Percentiles rank a stretch among this genome's conserved stretches.
Conservation (phyloP, 202 grass and related monocot genomes). For the Hordeum pubiflorum region DNA sequence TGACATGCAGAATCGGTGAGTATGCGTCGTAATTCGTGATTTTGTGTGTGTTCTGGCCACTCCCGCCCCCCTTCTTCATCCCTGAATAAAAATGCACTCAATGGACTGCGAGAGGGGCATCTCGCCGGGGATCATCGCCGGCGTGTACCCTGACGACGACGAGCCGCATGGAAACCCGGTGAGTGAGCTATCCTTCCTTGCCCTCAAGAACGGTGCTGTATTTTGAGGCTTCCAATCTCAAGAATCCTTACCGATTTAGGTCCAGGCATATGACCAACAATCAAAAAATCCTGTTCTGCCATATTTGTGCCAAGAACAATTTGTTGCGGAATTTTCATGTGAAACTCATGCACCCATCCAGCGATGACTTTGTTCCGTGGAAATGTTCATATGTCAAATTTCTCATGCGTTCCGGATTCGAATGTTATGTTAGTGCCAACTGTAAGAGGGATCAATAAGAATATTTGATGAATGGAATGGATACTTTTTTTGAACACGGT, state of each 20-base stretch:
- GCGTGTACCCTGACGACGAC: not conserved
- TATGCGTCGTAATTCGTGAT: not conserved
- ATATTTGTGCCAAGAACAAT: not conserved
- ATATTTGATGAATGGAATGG: not conserved
- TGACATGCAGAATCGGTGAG: not conserved
- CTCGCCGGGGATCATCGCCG: not conserved
- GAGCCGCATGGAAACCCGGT: not conserved
- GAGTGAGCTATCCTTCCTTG: slow-evolving; percentile 13
- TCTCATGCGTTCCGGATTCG: not conserved
- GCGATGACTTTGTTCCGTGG: not conserved
- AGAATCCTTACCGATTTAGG: not conserved
- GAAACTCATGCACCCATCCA: not conserved
- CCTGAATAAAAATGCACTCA: slow-evolving; percentile 28
- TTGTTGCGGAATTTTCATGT: not conserved
- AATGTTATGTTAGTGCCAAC: not conserved
- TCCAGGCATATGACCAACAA: not conserved
- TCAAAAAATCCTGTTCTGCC: not conserved
- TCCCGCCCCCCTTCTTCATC: not conserved
- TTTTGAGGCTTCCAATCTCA: not conserved
- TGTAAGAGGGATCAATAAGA: not conserved
- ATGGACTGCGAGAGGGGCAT: slow-evolving; percentile 14
- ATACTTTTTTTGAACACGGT: too few relatives aligned
- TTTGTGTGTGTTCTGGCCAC: not conserved
- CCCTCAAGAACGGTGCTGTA: not conserved
- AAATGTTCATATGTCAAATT: not conserved